Evolutionary conservation across 352 stramenopile genomes (phyloP), one percentile per base, ranked within the genome.

Genomic region (Phytophthora tubulina): DNA sequence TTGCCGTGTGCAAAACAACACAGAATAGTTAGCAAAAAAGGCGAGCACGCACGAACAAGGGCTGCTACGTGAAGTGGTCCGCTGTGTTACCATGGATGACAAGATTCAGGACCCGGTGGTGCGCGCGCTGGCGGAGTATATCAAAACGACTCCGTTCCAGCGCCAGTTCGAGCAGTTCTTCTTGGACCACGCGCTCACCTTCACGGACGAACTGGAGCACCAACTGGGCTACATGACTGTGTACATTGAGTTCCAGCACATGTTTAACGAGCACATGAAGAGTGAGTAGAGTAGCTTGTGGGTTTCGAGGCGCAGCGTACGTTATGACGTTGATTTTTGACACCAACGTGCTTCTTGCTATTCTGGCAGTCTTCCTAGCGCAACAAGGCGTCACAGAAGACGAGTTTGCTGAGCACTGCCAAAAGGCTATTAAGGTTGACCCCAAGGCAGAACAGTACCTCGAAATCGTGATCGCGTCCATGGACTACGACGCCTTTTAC

Each of bases 401-500:
- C 3, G 82, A 90, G 59, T 94, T 94, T 53, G 72, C 45, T 14
- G 72, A 80, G 36, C 79, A 81, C 21, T 92, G 78, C 17, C 71
- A 88, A 63, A 72, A 78, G 30, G 80, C 79, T 39, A 84, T 91
- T 49, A 86, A 86, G 63, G 59, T 21, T 11, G 86, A 94, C 72
- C 75, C 68, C 11, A 89, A 86, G 21, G 81, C 84, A 3, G 80
- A 89, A 48, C 80, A 91, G 44, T 94, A 91, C 58, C 69, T 94
- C 27, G 86, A 92, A 42, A 85, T 94, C 14, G 86, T 94, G 57
- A 72, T 92, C 38, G 86, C 86, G 42, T 94, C 86, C 49, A 94
- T 92, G 84, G 83, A 92, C 67, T 92, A 92, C 62, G 74, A 90
- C 36, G 84, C 84, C 6, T 93, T 94, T 71, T 91, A 76, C 60